Percentiles rank a stretch among this genome's conserved stretches.
Conservation (phyloP, 805 yeast genomes). For the Schizosaccharomyces octosporus region DNA sequence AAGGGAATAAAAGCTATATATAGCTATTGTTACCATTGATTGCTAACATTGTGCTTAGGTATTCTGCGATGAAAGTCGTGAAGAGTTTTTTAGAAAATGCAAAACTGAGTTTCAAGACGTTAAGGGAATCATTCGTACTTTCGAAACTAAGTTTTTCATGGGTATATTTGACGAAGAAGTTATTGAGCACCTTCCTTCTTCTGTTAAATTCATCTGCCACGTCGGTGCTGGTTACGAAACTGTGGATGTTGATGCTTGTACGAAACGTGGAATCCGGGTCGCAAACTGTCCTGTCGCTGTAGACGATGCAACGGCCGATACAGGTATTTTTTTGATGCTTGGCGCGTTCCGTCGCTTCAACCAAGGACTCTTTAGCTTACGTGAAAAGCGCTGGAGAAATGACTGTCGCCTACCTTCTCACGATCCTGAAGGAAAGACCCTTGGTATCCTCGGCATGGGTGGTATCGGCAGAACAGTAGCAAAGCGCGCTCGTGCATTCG, state of each 20-base stretch:
- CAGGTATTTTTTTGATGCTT: conserved; percentile 36
- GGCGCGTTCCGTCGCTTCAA: conserved; percentile 48
- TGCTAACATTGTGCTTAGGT: background rate
- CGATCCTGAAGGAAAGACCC: conserved; percentile 50
- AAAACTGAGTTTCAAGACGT: conserved; percentile 13
- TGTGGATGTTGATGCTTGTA: conserved; percentile 30
- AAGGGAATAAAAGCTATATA: too few species aligned
- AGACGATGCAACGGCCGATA: conserved; percentile 46
- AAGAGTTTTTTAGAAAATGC: conserved; percentile 21
- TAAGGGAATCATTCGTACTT: conserved; percentile 27
- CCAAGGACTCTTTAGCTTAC: conserved; percentile 27
- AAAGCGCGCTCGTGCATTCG: conserved; percentile 49
- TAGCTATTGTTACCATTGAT: background rate
- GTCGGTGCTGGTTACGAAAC: conserved; percentile 52
- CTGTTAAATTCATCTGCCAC: conserved; percentile 31
- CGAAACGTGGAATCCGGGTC: conserved; percentile 31
- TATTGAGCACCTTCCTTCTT: conserved; percentile 26
- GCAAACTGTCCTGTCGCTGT: conserved; percentile 42
- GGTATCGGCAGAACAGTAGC: conserved; percentile 71
- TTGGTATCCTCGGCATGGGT: conserved; percentile 72
- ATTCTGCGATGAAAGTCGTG: conserved; percentile 9
- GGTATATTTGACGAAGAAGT: conserved; percentile 46
- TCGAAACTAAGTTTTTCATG: conserved; percentile 24
- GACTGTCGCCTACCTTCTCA: conserved; percentile 36
- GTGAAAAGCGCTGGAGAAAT: conserved; percentile 47